Evolutionary conservation across 2,329 filamentous ascomycete species (phyloP), one percentile per base, ranked within the genome.

Genomic region (Immersiporthe knoxdaviesiana): DNA sequence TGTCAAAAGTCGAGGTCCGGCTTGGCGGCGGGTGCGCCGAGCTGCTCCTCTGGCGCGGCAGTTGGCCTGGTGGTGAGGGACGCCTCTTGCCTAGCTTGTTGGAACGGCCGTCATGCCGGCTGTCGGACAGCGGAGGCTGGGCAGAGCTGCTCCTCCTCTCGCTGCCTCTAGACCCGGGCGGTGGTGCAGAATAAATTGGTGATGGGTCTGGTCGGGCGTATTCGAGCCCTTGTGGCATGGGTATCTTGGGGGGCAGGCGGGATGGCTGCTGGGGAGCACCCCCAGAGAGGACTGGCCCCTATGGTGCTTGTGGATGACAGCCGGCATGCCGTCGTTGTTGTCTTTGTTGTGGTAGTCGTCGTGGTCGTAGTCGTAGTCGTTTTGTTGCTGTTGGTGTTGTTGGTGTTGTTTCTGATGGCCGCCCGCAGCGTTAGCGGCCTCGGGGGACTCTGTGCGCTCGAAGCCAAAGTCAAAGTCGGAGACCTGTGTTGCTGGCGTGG

Each of bases 11-110:
- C 72, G 73, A 11, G 30, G 72, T 71, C 63, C 78, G 77, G 18
- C 72, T 70, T 7, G 75, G 72, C 1, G 81, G 76, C 2, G 81
- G 80, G 58, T 86, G 85, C 1, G 81, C 84, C 14, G 85, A 87
- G 37, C 80, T 80, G 73, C 84, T 84, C 67, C 84, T 81, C 11
- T 80, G 81, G 37, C 84, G 80, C 1, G 76, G 47, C 18, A 58
- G 8, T 35, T 60, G 63, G 37, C 83, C 80, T 50, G 78, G 74
- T 4, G 76, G 74, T 5, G 79, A 79, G 76, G 70, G 32, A 68
- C 75, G 66, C 59, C 59, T 64, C 27, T 70, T 65, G 10, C 71
- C 54, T n/a, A 74, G 69, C 30, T 72, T 71, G 65, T 72, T 71
- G 65, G 75, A 66, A 52, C 74, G 71, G 61, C 73, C 70, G 12